Percentiles rank a stretch among this genome's conserved stretches.
Conservation (phyloP, 2,329 filamentous ascomycete species). For the Penicillium polonicum region DNA sequence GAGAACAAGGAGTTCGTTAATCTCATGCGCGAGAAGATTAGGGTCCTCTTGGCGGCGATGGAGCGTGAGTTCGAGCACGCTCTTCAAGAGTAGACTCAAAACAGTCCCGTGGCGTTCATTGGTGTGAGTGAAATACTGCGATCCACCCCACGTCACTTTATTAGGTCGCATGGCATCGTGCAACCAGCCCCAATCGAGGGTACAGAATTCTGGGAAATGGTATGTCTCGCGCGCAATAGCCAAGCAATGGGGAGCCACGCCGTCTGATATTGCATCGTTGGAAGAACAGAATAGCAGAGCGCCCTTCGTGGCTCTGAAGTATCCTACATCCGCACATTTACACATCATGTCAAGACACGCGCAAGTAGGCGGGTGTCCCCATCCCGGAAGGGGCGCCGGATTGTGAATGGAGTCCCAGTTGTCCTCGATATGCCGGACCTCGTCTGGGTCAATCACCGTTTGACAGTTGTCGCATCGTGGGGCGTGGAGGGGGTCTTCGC, state of each 20-base stretch:
- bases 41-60: conserved; percentile 28
- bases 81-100: conserved; percentile 36
- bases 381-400: not conserved
- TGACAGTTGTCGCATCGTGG: conserved; percentile 34
- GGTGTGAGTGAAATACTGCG: conserved; percentile 22
- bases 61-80: conserved; percentile 39
- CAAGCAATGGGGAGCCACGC: conserved; percentile 20
- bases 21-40: conserved; percentile 34
- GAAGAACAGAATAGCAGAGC: conserved; percentile 14
- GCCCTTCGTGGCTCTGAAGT: not conserved
- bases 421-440: not conserved
- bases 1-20: conserved; percentile 36
- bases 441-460: not conserved
- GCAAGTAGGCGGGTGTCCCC: not conserved
- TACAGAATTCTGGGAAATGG: conserved; percentile 31
- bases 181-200: conserved; percentile 37
- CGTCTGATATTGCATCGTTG: not conserved
- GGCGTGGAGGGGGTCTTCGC: not conserved
- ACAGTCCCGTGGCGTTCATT: conserved; percentile 36
- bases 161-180: conserved; percentile 34
- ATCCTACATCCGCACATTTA: not conserved
- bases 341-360: not conserved
- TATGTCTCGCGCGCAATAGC: conserved; percentile 30
- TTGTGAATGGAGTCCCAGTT: not conserved
- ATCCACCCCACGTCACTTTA: not conserved